Percentiles rank a stretch among this genome's conserved stretches.
Conservation (phyloP, 257 asterid species). For the Jacaranda copaia region DNA sequence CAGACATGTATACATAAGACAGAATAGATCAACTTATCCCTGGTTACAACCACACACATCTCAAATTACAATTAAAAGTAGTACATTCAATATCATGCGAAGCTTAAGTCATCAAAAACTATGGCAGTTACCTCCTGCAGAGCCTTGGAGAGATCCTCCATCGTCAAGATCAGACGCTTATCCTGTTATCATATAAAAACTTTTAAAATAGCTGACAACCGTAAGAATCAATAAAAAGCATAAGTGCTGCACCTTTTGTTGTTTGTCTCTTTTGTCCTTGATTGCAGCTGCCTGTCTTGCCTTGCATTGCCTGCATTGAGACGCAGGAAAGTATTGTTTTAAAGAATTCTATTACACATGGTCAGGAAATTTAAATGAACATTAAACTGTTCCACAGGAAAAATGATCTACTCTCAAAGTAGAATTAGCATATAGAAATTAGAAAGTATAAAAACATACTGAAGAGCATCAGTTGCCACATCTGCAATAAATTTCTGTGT, state of each 20-base stretch:
- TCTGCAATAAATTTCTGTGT: constrained; percentile 98
- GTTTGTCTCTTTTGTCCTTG: constrained; percentile 95
- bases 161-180: constrained; percentile 86
- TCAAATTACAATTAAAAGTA: background rate
- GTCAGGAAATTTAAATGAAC: constrained; percentile 11
- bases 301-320: constrained; percentile 80
- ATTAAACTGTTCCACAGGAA: constrained; percentile 6
- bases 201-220: constrained; percentile 36
- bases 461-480: constrained; percentile 97
- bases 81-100: background rate
- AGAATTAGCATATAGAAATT: constrained; percentile 10
- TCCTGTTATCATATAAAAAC: constrained; percentile 58
- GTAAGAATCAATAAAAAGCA: constrained; percentile 27
- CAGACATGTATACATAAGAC: no score
- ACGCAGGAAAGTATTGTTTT: constrained; percentile 29
- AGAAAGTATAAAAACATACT: constrained; percentile 57
- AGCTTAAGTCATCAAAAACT: constrained; percentile 7
- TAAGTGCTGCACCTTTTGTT: constrained; percentile 71
- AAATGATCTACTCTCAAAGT: background rate
- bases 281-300: constrained; percentile 83
- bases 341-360: background rate
- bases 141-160: constrained; percentile 98
- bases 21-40: background rate
- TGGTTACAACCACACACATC: background rate
- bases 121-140: constrained; percentile 70